A percentile compares a stretch with the other conserved stretches of the same genome.
phyloP scores from a whole-genome alignment of 208 protist species.

The Histomonas meleagridis region DNA sequence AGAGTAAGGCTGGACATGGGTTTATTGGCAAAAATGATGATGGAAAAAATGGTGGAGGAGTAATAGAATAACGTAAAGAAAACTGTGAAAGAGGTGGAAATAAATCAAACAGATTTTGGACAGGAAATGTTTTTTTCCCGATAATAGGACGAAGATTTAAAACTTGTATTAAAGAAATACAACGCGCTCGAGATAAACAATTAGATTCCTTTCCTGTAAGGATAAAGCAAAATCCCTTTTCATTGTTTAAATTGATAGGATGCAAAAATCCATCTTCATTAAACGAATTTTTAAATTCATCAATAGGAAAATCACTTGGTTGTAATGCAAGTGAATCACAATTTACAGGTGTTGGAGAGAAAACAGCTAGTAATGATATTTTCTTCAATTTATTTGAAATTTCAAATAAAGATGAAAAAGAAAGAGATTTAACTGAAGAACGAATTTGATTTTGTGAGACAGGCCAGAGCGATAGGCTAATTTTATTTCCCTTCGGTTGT shows the following conservation, averaged over 20 bases:
- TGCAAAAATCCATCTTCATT: neutral
- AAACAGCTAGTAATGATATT: neutral
- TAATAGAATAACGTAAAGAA: neutral
- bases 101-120: neutral
- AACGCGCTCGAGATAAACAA: neutral
- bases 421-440: constrained; percentile 11
- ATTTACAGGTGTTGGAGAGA: neutral
- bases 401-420: neutral
- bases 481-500: too few species aligned
- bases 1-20: too few species aligned
- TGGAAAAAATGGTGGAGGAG: neutral
- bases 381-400: neutral
- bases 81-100: neutral
- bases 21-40: neutral
- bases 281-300: neutral
- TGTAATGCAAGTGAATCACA: neutral
- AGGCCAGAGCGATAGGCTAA: neutral
- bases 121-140: neutral
- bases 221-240: neutral
- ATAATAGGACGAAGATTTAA: neutral
- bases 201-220: neutral
- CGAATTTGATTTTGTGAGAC: neutral
- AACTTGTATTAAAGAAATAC: constrained; percentile 34
- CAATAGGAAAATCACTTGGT: constrained; percentile 11
- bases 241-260: neutral